These are phyloP conservation scores for Tuber indicum DNA, from an alignment of 495 filamentous ascomycete genomes.

Conservation along the genomic window DNA sequence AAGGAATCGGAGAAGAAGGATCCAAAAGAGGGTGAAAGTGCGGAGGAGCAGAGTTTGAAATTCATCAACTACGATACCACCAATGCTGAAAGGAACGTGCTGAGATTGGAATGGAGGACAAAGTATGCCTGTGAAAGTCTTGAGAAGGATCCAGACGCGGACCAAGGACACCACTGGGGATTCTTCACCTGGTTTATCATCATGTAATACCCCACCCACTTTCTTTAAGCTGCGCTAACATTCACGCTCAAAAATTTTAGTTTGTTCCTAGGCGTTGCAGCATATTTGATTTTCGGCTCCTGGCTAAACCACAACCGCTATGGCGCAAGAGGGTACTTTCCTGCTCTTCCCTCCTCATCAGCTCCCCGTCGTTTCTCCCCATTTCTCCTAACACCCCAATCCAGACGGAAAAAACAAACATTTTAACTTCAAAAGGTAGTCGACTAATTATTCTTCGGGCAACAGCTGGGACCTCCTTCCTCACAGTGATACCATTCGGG, in stretches of 20 bases:
- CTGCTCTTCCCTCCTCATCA: conserved; percentile 4
- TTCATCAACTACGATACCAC: conserved; percentile 64
- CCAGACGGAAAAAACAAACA: conserved; percentile 9
- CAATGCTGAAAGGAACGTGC: conserved; percentile 48
- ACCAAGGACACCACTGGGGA: conserved; percentile 60
- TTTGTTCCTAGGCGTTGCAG: conserved; percentile 72
- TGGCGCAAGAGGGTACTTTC: conserved; percentile 61
- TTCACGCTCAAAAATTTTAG: conserved; percentile 44
- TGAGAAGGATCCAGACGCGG: conserved; percentile 33
- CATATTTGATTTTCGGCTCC: conserved; percentile 95
- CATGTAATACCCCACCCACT: conserved; percentile 54
- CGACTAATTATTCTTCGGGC: conserved; percentile 19
- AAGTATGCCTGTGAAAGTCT: conserved; percentile 70
- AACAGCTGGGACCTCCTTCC: conserved; percentile 83
- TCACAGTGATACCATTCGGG: conserved; percentile 84
- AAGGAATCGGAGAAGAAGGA: conserved; percentile 34
- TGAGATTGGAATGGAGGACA: conserved; percentile 76
- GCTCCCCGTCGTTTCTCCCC: neutral
- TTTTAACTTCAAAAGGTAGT: conserved; percentile 11
- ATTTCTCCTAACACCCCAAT: conserved; percentile 8
- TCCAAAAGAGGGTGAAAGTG: conserved; percentile 43
- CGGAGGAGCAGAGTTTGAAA: conserved; percentile 56
- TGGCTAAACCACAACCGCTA: conserved; percentile 99
- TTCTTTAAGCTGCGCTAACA: neutral
- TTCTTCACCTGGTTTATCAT: conserved; percentile 98